Evolutionary conservation across 2,329 filamentous ascomycete species (phyloP).

Genomic region (Emericellopsis cladophorae): DNA sequence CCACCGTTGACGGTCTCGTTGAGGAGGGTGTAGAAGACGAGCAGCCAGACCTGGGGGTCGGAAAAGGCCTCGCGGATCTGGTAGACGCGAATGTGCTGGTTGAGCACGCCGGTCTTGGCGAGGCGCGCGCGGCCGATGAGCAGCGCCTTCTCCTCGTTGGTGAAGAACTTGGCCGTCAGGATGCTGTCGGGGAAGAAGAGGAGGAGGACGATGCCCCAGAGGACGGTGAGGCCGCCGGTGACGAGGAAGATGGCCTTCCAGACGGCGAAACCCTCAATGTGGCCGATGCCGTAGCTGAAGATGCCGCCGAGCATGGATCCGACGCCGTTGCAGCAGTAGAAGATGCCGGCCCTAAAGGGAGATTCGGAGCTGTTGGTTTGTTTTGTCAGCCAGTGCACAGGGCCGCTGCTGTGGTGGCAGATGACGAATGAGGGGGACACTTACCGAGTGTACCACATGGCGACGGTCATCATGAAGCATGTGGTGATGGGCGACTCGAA

Average conservation of each 20-base stretch:
- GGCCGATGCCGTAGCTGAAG: constrained; percentile 38
- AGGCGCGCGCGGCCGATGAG: constrained; percentile 49
- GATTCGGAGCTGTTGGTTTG: constrained; percentile 17
- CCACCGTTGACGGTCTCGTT: constrained; percentile 42
- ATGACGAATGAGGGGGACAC: background rate
- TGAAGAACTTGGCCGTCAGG: constrained; percentile 15
- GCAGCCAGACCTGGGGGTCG: constrained; percentile 38
- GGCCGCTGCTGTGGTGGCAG: too few species aligned
- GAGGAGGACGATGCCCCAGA: constrained; percentile 30
- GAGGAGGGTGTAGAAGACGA: constrained; percentile 39
- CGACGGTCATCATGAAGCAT: constrained; percentile 35
- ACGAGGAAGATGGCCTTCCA: constrained; percentile 42
- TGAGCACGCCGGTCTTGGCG: constrained; percentile 32
- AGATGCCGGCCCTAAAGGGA: constrained; percentile 29
- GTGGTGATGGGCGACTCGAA: constrained; percentile 35
- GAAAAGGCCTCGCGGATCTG: constrained; percentile 34
- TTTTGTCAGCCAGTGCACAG: background rate
- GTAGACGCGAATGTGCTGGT: constrained; percentile 29
- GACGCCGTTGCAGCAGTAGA: constrained; percentile 29
- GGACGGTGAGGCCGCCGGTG: constrained; percentile 31
- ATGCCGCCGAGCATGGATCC: constrained; percentile 29
- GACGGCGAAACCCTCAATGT: constrained; percentile 26
- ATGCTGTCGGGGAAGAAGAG: constrained; percentile 32
- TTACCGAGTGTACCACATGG: constrained; percentile 23
- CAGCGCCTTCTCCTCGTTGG: constrained; percentile 16